phyloP scores from a whole-genome alignment of 164 flowering plant species.

The Umbilicus rupestris region DNA sequence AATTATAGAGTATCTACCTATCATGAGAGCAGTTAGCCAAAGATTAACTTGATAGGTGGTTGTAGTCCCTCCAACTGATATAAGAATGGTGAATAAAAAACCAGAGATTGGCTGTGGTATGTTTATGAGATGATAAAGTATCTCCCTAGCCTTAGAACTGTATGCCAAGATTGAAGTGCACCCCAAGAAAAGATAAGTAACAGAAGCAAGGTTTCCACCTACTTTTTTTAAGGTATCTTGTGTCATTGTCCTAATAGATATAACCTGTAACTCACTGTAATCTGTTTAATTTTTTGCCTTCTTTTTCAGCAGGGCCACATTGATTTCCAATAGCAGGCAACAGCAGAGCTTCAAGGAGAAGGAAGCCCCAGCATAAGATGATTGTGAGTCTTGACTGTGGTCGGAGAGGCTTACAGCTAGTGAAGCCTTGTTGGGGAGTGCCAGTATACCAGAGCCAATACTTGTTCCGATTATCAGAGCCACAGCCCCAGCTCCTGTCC shows the following conservation, averaged over 20 bases:
- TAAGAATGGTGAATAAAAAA: constrained; percentile 37
- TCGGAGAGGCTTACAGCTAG: constrained; percentile 42
- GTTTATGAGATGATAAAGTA: constrained; percentile 40
- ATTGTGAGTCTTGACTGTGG: constrained; percentile 16
- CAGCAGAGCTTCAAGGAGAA: constrained; percentile 64
- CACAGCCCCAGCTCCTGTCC: constrained; percentile 58
- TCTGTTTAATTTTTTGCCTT: constrained; percentile 18
- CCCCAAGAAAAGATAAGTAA: constrained; percentile 54
- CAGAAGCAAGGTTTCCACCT: constrained; percentile 53
- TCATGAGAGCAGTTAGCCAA: constrained; percentile 61
- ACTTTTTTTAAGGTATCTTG: constrained; percentile 64
- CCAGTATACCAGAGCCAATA: constrained; percentile 76
- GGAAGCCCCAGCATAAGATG: constrained; percentile 65
- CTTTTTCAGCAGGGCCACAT: constrained; percentile 36
- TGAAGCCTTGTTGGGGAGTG: constrained; percentile 61
- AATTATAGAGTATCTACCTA: constrained; percentile 27
- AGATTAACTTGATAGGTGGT: constrained; percentile 62
- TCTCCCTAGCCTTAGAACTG: constrained; percentile 56
- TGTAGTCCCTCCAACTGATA: constrained; percentile 52
- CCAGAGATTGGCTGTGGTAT: constrained; percentile 46
- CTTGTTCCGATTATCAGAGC: constrained; percentile 72
- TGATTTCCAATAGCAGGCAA: constrained; percentile 61
- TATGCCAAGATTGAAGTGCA: constrained; percentile 65
- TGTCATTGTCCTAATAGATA: constrained; percentile 78
- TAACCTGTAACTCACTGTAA: constrained; percentile 34